Conservation (phyloP, 2,329 filamentous ascomycete species). For the Aureobasidium musti region DNA sequence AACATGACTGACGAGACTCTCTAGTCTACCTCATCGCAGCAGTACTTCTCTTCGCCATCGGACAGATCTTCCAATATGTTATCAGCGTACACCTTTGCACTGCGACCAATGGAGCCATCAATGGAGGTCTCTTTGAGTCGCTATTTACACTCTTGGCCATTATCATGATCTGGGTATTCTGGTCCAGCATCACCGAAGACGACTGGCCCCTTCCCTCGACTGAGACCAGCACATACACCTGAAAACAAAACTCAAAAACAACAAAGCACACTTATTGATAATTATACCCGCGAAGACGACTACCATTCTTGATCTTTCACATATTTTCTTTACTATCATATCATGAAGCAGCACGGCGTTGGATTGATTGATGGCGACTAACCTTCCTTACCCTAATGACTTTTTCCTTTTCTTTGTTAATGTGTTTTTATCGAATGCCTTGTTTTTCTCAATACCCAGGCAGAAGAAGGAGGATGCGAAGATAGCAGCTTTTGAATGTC, state of each 20-base stretch:
- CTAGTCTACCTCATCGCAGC: constrained; percentile 73
- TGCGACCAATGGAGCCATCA: constrained; percentile 80
- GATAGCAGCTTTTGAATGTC: constrained; percentile 13
- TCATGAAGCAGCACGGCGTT: constrained; percentile 28
- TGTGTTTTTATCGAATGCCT: constrained; percentile 9
- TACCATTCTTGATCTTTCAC: background rate
- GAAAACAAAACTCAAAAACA: background rate
- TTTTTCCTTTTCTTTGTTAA: constrained; percentile 17
- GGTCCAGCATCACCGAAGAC: constrained; percentile 98
- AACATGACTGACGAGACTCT: constrained; percentile 29
- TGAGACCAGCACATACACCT: constrained; percentile 30
- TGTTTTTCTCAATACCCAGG: constrained; percentile 23
- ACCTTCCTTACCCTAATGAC: constrained; percentile 13
- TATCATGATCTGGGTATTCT: constrained; percentile 86
- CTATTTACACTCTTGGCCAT: constrained; percentile 87
- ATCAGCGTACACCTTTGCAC: constrained; percentile 88
- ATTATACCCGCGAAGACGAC: constrained; percentile 13
- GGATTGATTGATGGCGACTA: constrained; percentile 7
- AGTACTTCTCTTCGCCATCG: constrained; percentile 80
- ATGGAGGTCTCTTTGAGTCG: constrained; percentile 89
- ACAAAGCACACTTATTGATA: constrained; percentile 7
- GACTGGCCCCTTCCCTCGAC: constrained; percentile 75
- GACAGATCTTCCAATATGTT: constrained; percentile 95
- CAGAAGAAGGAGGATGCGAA: constrained; percentile 14
- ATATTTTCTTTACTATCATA: constrained; percentile 12